Evolutionary conservation across 2,329 filamentous ascomycete genomes (phyloP).

Genomic region (Epichloe scottii): DNA sequence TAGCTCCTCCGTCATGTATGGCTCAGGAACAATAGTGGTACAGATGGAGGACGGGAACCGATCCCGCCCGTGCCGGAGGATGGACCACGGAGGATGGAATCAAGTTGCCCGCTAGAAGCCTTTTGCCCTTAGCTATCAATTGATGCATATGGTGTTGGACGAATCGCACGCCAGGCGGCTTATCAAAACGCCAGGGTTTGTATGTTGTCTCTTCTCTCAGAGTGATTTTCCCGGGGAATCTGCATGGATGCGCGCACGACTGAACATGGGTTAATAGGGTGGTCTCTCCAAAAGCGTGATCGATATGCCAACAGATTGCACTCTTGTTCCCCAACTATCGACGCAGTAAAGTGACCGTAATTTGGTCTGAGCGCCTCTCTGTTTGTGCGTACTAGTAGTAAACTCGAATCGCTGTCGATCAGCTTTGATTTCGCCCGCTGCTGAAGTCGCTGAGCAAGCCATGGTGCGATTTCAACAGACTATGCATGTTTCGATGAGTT

Average conservation of each 20-base stretch:
- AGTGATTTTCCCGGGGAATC: constrained; percentile 10
- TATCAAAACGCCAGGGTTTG: background rate
- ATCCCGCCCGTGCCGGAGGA: background rate
- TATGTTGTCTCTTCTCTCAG: constrained; percentile 19
- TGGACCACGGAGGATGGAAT: background rate
- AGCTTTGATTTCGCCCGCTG: too few relatives aligned
- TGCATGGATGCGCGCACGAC: constrained; percentile 9
- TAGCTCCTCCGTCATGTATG: background rate
- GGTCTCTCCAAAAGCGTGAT: background rate
- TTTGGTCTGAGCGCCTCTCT: background rate
- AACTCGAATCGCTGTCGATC: too few relatives aligned
- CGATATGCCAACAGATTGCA: too few relatives aligned
- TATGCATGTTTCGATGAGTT: too few relatives aligned
- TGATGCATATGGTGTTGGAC: background rate
- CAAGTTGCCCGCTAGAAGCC: background rate
- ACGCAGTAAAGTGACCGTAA: background rate
- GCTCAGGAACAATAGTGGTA: background rate
- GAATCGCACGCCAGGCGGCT: background rate
- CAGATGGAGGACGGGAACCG: background rate
- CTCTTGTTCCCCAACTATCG: too few relatives aligned
- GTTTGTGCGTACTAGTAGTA: too few relatives aligned
- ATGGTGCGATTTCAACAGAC: too few relatives aligned
- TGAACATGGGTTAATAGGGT: background rate
- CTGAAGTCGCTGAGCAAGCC: too few relatives aligned
- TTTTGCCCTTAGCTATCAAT: background rate